Evolutionary conservation across 345 rosid genomes (phyloP), one percentile per base, ranked within the genome.

Genomic region (Brassica carinata): DNA sequence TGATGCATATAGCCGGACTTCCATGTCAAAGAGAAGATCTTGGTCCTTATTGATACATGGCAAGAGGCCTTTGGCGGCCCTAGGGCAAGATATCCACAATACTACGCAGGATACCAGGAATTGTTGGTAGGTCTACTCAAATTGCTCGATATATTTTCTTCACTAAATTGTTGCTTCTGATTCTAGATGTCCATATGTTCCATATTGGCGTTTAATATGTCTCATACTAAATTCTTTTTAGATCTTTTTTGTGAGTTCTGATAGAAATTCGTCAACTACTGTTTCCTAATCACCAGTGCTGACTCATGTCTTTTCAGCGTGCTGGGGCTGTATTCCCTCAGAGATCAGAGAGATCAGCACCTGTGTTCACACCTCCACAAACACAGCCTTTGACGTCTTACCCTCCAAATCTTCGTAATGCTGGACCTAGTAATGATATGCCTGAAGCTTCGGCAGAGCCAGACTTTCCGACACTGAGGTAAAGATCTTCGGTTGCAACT

Each of bases 41-140:
- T 96, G 81, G 85, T 77, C 77, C 88, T 96, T 67, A 86, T 96
- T 55, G 99, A 94, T 83, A 96, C 97, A 45, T 96, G 99, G 99
- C 99, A 96, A 92, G 99, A 96, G 86, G 98, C 97, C 73, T 96
- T 96, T 83, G 99, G 98, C 74, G 98, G 97, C 48, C 82, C 98
- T 27, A 90, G 96, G 85, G 94, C 99, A 67, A 94, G 98, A 92
- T 94, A 92, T 91, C 96, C 99, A 45, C 99, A 96, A 82, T 96
- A 94, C 83, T 94, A 86, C 88, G 90, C 92, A 29, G 98, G 92
- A 77, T 96, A 96, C 84, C 99, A 94, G 84, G 99, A 96, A 85
- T 87, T 96, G 86, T 78, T 94, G 99, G 99, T 96, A 90, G 18
- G 90, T 83, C 55, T 80, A 65, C 53, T 38, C 59, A 78, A 59